These are phyloP conservation scores for Botrytis byssoidea DNA, from an alignment of 2,329 filamentous ascomycete genomes.

Conservation along the genomic window DNA sequence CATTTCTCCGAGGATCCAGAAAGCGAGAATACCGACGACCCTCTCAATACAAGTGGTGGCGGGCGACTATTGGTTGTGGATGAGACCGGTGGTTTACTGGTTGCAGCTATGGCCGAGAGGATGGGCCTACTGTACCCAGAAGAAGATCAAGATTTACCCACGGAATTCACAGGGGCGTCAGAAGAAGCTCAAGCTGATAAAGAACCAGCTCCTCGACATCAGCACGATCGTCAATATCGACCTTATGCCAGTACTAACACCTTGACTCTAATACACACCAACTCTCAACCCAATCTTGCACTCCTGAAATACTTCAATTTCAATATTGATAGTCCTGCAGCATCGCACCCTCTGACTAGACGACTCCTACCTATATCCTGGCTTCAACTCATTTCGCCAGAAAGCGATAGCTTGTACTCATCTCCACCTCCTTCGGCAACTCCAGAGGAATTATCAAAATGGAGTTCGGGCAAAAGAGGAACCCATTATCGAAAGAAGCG, in stretches of 20 bases:
- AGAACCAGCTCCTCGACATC: constrained; percentile 16
- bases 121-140: constrained; percentile 61
- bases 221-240: constrained; percentile 22
- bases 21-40: constrained; percentile 12
- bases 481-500: constrained; percentile 87
- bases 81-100: constrained; percentile 66
- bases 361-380: constrained; percentile 84
- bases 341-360: constrained; percentile 71
- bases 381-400: constrained; percentile 82
- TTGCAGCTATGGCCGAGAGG: constrained; percentile 68
- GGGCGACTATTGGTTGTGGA: constrained; percentile 67
- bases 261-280: constrained; percentile 76
- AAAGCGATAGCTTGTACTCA: constrained; percentile 70
- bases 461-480: constrained; percentile 80
- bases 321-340: constrained; percentile 59
- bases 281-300: constrained; percentile 82
- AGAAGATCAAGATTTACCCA: constrained; percentile 22
- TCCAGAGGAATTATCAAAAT: constrained; percentile 60
- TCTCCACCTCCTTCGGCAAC: constrained; percentile 60
- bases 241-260: constrained; percentile 54
- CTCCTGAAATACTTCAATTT: constrained; percentile 88
- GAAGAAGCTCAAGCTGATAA: constrained; percentile 12
- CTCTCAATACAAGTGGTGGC: constrained; percentile 29
- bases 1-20: constrained; percentile 53
- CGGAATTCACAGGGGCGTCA: constrained; percentile 14